Conservation (phyloP, 306 rosid genomes). For the Leucaena leucocephala region DNA sequence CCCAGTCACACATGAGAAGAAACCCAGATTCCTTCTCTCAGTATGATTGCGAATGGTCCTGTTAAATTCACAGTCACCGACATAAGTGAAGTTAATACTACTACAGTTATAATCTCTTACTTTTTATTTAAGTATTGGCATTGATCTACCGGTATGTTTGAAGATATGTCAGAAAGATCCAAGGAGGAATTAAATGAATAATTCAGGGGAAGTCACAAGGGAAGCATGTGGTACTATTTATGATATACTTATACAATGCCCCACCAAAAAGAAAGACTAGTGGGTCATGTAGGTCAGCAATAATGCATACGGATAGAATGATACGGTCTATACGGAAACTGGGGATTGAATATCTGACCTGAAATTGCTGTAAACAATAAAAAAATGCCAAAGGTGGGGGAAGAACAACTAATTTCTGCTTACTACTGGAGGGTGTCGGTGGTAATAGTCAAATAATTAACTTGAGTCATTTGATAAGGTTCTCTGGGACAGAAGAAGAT, state of each 20-base stretch:
- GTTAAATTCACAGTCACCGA: slow-evolving; percentile 24
- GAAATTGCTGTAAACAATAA: slow-evolving; percentile 34
- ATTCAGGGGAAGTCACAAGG: slow-evolving; percentile 1
- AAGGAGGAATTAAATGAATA: neutral
- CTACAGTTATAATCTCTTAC: neutral
- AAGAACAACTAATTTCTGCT: slow-evolving; percentile 25
- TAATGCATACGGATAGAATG: slow-evolving; percentile 43
- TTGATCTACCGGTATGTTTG: neutral
- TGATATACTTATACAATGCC: slow-evolving; percentile 17
- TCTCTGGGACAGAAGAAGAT: slow-evolving; percentile 38
- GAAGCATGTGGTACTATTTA: slow-evolving; percentile 25
- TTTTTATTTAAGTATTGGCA: slow-evolving; percentile 1
- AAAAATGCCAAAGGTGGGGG: slow-evolving; percentile 39
- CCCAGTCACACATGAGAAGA: slow-evolving; percentile 84
- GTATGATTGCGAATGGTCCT: slow-evolving; percentile 78
- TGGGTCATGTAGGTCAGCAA: slow-evolving; percentile 21
- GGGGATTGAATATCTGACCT: slow-evolving; percentile 10
- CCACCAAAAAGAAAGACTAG: slow-evolving; percentile 16
- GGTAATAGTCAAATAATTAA: slow-evolving; percentile 35
- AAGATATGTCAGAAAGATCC: neutral
- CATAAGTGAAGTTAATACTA: neutral
- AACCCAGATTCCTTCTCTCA: slow-evolving; percentile 72
- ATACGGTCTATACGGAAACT: slow-evolving; percentile 73
- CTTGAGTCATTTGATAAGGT: slow-evolving; percentile 26
- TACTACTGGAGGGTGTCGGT: slow-evolving; percentile 68